Conservation (phyloP, 257 asterid genomes). For the Paraleonurus japonicus region DNA sequence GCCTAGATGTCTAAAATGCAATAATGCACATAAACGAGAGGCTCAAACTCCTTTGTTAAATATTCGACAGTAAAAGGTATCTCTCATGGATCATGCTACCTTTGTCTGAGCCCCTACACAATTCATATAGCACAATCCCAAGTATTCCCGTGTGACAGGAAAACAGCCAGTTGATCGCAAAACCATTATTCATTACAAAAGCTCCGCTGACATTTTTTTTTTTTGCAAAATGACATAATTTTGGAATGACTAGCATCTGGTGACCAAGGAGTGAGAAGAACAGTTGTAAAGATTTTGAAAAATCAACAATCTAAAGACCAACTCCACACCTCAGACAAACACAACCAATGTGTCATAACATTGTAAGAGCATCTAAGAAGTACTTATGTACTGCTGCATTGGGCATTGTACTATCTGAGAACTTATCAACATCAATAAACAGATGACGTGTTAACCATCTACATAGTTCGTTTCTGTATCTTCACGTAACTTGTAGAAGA, state of each 20-base stretch:
- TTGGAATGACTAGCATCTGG: neutral
- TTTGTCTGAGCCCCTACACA: neutral
- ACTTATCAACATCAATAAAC: neutral
- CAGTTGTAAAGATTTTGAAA: neutral
- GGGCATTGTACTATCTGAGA: neutral
- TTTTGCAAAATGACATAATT: neutral
- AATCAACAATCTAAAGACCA: constrained; percentile 9
- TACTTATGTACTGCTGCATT: neutral
- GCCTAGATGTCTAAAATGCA: neutral
- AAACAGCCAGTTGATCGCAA: neutral
- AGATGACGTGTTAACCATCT: neutral
- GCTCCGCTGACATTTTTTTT: neutral
- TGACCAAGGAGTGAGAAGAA: neutral
- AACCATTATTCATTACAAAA: constrained; percentile 4
- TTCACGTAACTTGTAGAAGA: neutral
- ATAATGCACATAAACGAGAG: neutral
- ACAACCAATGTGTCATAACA: neutral
- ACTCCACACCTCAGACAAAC: constrained; percentile 2
- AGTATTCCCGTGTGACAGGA: neutral
- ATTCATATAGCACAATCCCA: neutral
- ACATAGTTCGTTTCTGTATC: too few species aligned
- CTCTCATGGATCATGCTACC: neutral
- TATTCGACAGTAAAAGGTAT: neutral
- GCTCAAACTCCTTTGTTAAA: neutral
- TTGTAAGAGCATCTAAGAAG: neutral